phyloP scores from a whole-genome alignment of 129 eudicot species.

The Escallonia herrerae region DNA sequence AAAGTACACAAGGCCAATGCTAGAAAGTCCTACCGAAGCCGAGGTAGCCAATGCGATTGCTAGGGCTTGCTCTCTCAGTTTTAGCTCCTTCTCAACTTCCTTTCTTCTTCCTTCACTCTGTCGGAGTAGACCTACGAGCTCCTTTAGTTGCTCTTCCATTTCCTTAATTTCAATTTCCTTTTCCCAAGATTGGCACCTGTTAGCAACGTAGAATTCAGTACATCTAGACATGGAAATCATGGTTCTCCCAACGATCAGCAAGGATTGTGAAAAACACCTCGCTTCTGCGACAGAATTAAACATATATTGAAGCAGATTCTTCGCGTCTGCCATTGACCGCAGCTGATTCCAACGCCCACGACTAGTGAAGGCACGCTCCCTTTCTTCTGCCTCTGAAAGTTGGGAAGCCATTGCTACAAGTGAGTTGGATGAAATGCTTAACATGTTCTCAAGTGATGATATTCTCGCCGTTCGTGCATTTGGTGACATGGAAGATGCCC shows the following conservation, averaged over 20 bases:
- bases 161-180: slow-evolving; percentile 74
- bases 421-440: slow-evolving; percentile 62
- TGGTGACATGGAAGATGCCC: slow-evolving; percentile 67
- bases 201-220: neutral
- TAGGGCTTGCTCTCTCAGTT: slow-evolving; percentile 45
- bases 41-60: slow-evolving; percentile 38
- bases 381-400: slow-evolving; percentile 78
- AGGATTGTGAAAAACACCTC: slow-evolving; percentile 30
- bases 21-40: slow-evolving; percentile 27
- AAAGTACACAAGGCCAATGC: neutral
- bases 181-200: slow-evolving; percentile 71
- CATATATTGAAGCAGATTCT: slow-evolving; percentile 74
- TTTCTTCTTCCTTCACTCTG: slow-evolving; percentile 60
- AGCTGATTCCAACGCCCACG: slow-evolving; percentile 78
- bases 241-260: neutral
- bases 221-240: neutral
- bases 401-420: slow-evolving; percentile 71
- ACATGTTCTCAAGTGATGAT: slow-evolving; percentile 79
- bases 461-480: slow-evolving; percentile 73
- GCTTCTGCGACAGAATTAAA: slow-evolving; percentile 61
- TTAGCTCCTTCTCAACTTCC: slow-evolving; percentile 55
- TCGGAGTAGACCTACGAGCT: slow-evolving; percentile 47
- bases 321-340: slow-evolving; percentile 86
- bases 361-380: slow-evolving; percentile 47
- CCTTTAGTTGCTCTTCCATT: slow-evolving; percentile 66